Base-by-base conservation (phyloP, 1,284 basidiomycete species). In the Salmacisia buchloeana region DNA sequence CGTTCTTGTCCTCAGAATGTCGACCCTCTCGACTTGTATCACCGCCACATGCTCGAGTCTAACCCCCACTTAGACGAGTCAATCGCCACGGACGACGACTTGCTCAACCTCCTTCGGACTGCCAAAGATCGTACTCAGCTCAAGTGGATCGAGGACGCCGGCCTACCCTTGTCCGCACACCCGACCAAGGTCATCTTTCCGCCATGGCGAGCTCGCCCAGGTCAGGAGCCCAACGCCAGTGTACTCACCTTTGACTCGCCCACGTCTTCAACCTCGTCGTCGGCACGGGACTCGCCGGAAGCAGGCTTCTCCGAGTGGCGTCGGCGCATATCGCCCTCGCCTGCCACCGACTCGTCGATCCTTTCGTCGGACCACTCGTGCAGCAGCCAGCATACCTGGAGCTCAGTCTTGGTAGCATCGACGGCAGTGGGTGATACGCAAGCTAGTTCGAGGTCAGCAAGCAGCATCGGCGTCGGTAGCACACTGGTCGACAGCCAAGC, bases 11-110 rank as follows among this genome's bases (percentile, higher is more conserved):
- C n/a, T n/a, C 46, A 52, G 46, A 25, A 15, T 25, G 9, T 52
- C n/a, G 46, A 52, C 18, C 46, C 46, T 3, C 46, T 52, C 46
- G 46, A 25, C 5, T 52, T 9, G 23, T 52, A 52, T 27, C 46
- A 52, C 46, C 46, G 29, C 21, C 46, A 52, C 46, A 52, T 52
- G 46, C 46, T 52, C n/a, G 46, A 52, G 23, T 25, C 46, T 1
- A 15, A 52, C 29, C 46, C 46, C 6, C 23, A 25, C 7, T 13
- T 52, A 13, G 46, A 52, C 46, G 15, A 21, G 12, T 52, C 46
- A 12, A 18, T 52, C 6, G 46, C 46, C 15, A 27, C 46, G 5
- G 46, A 52, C 7, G 46, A 52, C 29, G 46, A 52, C 46, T 18
- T 52, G 23, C 46, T 52, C 46, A 25, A 25, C 46, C 46, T 52